Base-by-base conservation (phyloP, 1,139 yeast species). In the Magnusiomyces magnusii region DNA sequence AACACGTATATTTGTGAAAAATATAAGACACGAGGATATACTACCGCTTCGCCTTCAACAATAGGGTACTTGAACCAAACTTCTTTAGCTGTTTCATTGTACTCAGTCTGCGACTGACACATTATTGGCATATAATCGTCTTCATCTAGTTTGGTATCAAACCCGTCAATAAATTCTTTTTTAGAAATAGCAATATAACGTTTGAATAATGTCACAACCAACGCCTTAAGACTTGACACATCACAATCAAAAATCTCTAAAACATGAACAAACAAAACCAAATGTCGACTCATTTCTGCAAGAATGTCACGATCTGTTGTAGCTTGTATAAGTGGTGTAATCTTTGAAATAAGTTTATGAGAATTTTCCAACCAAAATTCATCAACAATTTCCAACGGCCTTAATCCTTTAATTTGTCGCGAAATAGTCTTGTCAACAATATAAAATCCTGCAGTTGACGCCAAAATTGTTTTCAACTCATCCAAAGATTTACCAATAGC, bases 61-160 rank as follows among this genome's bases (percentile, higher is more conserved):
- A 63, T 58, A 28, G 59, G 56, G 34, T 61, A 78, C 61, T 81
- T 80, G 69, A 86, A 87, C 90, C 96, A 91, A 62, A 91, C 80
- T 21, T 84, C 77, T 58, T 77, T 76, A 67, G 84, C 77, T 56
- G 86, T 83, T 67, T 80, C 83, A 24, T 83, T 84, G 70, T 84
- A 89, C 57, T 86, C 81, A 21, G 77, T 76, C 56, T 75, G 71
- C 57, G 83, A 83, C 61, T 83, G 80, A 41, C 91, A 84, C 0
- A 81, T 80, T 75, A 91, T 80, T 10, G 97, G 96, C 89, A 88
- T 89, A 67, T 90, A 89, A 68, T 89, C 95, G 70, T 92, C 97
- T 27, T 86, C 85, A 63, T 83, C 82, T 52, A 91, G 81, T 9
- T 86, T 76, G 19, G 78, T 78, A 52, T 78, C 73, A 71, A 90